phyloP scores from a whole-genome alignment of 2,329 filamentous ascomycete species.

The Microcyclosporella mali region DNA sequence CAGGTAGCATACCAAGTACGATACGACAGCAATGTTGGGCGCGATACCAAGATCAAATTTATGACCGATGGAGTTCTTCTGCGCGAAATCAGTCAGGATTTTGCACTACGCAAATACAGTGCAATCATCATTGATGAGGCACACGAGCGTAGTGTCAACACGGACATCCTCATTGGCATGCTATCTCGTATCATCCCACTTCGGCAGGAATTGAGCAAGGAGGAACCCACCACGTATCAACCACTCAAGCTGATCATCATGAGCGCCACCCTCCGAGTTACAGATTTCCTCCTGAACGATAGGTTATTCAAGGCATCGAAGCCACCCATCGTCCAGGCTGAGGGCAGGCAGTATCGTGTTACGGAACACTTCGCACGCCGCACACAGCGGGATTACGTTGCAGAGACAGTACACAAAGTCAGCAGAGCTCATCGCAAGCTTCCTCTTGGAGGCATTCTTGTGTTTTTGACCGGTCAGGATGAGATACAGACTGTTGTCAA shows the following conservation, averaged over 20 bases:
- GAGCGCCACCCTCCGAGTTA: conserved; percentile 89
- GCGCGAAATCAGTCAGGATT: conserved; percentile 84
- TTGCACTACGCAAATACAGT: conserved; percentile 82
- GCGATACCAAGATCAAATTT: conserved; percentile 88
- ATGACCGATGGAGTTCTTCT: conserved; percentile 98
- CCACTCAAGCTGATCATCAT: conserved; percentile 94
- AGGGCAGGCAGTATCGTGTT: conserved; percentile 87
- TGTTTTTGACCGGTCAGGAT: conserved; percentile 89
- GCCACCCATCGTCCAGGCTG: conserved; percentile 80
- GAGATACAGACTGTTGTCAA: conserved; percentile 84
- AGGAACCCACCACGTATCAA: conserved; percentile 60
- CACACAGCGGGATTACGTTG: conserved; percentile 81
- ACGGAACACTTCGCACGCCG: conserved; percentile 80
- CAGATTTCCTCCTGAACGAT: conserved; percentile 80
- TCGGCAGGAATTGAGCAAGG: conserved; percentile 64
- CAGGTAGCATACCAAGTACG: conserved; percentile 86
- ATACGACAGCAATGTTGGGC: conserved; percentile 76
- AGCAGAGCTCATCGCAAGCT: conserved; percentile 82
- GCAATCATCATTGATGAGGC: conserved; percentile 94
- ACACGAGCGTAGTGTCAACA: conserved; percentile 95
- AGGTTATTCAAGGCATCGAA: conserved; percentile 60
- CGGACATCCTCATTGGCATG: conserved; percentile 96
- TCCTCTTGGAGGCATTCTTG: conserved; percentile 81
- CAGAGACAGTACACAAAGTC: conserved; percentile 84
- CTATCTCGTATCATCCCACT: conserved; percentile 86